A percentile compares a stretch with the other conserved stretches of the same genome.
These are phyloP conservation scores for Strobilomyces dryophilus DNA, from an alignment of 768 basidiomycete genomes.

Conservation along the genomic window DNA sequence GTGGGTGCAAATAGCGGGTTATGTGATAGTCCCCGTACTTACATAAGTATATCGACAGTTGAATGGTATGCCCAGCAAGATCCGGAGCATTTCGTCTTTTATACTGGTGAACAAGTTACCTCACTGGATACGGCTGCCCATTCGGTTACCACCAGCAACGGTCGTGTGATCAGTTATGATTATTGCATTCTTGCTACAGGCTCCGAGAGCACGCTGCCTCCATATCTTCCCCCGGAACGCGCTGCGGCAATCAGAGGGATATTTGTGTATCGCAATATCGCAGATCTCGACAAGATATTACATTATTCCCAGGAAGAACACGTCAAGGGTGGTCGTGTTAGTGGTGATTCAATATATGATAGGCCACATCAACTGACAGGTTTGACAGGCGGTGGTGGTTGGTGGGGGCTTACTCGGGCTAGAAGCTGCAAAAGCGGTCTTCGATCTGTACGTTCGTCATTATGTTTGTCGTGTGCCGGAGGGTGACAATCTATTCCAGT, in stretches of 20 bases:
- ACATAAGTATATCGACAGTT: slow-evolving; percentile 25
- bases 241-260: slow-evolving; percentile 46
- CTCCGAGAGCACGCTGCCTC: slow-evolving; percentile 58
- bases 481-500: background rate
- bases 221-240: slow-evolving; percentile 44
- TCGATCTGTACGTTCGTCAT: slow-evolving; percentile 42
- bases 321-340: slow-evolving; percentile 33
- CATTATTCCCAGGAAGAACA: slow-evolving; percentile 46
- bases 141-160: slow-evolving; percentile 44
- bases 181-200: slow-evolving; percentile 68
- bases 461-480: background rate
- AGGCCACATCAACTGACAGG: background rate
- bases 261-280: slow-evolving; percentile 70
- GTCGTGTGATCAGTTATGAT: slow-evolving; percentile 48
- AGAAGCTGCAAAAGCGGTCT: slow-evolving; percentile 70
- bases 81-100: slow-evolving; percentile 50
- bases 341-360: background rate
- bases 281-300: slow-evolving; percentile 63
- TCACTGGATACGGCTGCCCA: slow-evolving; percentile 36
- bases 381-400: slow-evolving; percentile 36
- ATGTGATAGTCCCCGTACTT: background rate
- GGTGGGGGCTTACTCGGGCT: slow-evolving; percentile 71
- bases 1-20: slow-evolving; percentile 12
- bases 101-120: slow-evolving; percentile 45
- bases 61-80: slow-evolving; percentile 61